Percentiles rank a stretch among this genome's conserved stretches.
Conservation (phyloP, 768 basidiomycete genomes). For the Clitopilus hobsonii region DNA sequence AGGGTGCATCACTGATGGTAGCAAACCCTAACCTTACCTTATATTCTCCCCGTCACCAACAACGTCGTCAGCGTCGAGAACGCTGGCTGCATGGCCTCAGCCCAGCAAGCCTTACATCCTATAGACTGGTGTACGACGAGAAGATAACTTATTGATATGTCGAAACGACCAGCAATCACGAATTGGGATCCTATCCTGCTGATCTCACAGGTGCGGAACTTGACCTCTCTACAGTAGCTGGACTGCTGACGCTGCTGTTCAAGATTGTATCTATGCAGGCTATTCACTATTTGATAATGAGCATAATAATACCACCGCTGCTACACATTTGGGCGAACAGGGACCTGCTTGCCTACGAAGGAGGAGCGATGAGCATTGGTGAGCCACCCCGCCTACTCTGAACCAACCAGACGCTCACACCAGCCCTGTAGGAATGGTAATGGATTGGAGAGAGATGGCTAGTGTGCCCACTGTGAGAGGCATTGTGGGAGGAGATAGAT, state of each 20-base stretch:
- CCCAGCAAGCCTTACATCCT: neutral
- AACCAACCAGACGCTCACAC: neutral
- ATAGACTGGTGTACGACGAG: neutral
- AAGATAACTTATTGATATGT: slow-evolving; percentile 23
- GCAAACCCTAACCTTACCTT: slow-evolving; percentile 15
- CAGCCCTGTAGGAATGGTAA: slow-evolving; percentile 66
- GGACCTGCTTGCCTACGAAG: slow-evolving; percentile 66
- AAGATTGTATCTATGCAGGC: slow-evolving; percentile 94
- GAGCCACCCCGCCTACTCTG: slow-evolving; percentile 16
- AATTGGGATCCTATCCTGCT: slow-evolving; percentile 91
- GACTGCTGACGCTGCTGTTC: slow-evolving; percentile 4
- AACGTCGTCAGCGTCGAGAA: neutral
- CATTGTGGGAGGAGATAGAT: slow-evolving; percentile 57
- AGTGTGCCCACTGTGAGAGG: slow-evolving; percentile 73
- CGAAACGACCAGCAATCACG: slow-evolving; percentile 27
- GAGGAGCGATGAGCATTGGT: slow-evolving; percentile 79
- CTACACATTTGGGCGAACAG: slow-evolving; percentile 72
- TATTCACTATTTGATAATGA: slow-evolving; percentile 88
- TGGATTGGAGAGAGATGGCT: slow-evolving; percentile 98
- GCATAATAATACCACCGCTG: slow-evolving; percentile 75
- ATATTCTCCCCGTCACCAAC: slow-evolving; percentile 9
- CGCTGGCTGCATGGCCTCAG: slow-evolving; percentile 9
- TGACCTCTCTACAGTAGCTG: neutral
- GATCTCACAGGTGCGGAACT: slow-evolving; percentile 67
- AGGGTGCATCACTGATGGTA: neutral